Base-by-base conservation (phyloP, 306 rosid species). In the Lathyrus sativus region DNA sequence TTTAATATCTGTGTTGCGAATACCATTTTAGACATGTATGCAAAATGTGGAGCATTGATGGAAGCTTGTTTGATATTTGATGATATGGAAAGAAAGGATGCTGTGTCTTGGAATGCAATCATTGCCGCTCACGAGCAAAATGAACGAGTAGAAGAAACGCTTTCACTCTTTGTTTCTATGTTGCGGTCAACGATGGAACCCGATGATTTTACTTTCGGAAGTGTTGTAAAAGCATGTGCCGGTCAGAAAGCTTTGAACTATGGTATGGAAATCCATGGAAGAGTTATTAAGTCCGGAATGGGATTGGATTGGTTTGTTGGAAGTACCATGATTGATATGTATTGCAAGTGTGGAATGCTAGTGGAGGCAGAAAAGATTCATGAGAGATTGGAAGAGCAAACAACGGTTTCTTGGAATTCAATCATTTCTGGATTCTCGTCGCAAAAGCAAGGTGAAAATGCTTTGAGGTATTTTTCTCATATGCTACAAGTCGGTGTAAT, bases 61-160 rank as follows among this genome's bases (percentile, higher is more conserved):
- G 86, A 82, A 67, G 97, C 96, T 66, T 80, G 78, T 72, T n/a
- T 43, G 19, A 61, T 86, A 68, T 91, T 88, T 76, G 86, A 83
- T 75, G 89, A 86, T 78, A 86, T 91, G 92, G 80, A 56, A 53
- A 70, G 56, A 62, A 88, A 87, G 76, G 97, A 91, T 78, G 88
- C 88, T 5, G 93, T 91, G 68, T 85, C 96, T 68, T 91, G 97
- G 97, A 91, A 91, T 81, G 89, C 97, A 43, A 82, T 91, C 15
- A 85, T 91, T 74, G 86, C 92, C 28, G 95, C 91, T 65, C 82
- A 84, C 62, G 92, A 82, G 77, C 97, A 88, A 84, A 91, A 91
- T 39, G 82, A 83, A 67, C 82, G 68, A 15, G 61, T 76, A 11
- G 77, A 45, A 57, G 80, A 63, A 45, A 88, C 92, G 43, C 89